Base-by-base conservation (phyloP, 768 basidiomycete species). In the Kwoniella dendrophila region DNA sequence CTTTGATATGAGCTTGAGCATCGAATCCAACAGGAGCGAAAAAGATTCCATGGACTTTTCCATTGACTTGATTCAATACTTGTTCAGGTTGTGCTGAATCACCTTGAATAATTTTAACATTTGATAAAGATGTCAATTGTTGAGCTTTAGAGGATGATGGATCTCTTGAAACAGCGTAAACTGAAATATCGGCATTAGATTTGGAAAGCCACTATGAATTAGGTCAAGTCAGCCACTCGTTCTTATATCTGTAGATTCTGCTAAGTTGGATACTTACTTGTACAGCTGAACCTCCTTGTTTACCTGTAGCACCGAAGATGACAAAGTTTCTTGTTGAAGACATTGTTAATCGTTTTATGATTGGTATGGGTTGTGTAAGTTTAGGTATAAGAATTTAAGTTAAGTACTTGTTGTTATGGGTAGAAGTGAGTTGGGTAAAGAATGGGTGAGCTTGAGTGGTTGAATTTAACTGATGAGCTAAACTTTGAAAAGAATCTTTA, bases 241-340 rank as follows among this genome's bases (percentile, higher is more conserved):
- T 5, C 8, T 11, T 10, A 20, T 20, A 43, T 43, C 6, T 43
- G 41, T 20, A 7, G 44, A 45, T 7, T 7, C 5, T 18, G 8
- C 26, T 7, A 8, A n/a, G 5, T n/a, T 45, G 8, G 44, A 45
- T 45, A 52, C 50, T 52, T 24, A 52, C 50, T 34, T 33, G 4
- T 14, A 34, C 50, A 34, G n/a, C 32, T 12, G 24, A 12, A 5
- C n/a, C n/a, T 4, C 50, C 50, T 52, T 52, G 50, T 30, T 52
- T 52, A 24, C 50, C 27, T 6, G 50, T 52, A 33, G 50, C 50
- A 11, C 50, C 50, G n/a, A 52, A 52, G 32, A 52, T 34, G 10
- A 52, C 8, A 34, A 33, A 32, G 10, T 52, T 32, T 10, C 26
- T 10, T 4, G n/a, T 52, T 27, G 48, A 24, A 11, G 48, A 43